Base-by-base conservation (phyloP, 2,329 filamentous ascomycete genomes). In the Penicillium sp. region DNA sequence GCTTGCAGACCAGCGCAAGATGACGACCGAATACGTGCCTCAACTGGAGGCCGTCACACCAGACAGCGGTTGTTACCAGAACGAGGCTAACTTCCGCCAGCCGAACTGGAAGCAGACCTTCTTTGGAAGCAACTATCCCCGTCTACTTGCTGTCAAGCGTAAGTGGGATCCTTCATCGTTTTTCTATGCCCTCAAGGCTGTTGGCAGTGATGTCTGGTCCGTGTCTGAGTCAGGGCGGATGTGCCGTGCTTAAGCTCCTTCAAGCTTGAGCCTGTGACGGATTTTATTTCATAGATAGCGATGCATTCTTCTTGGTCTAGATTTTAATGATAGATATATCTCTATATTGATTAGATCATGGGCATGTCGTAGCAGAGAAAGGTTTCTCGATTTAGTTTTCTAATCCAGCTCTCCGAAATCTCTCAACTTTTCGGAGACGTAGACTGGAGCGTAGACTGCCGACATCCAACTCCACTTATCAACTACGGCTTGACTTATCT, bases 1-100 rank as follows among this genome's bases (percentile, higher is more conserved):
- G 68, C 29, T 74, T 6, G 69, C 60, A 0, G 66, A 69, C 32
- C 72, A 76, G 56, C 42, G 65, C 23, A 61, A 65, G 50, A 76
- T 78, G 57, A 78, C 75, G 3, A 56, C 75, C n/a, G 64, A 72
- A 1, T 68, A 69, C 15, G 65, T 76, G 8, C 74, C 75, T 5
- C 63, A 68, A 45, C 58, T 79, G 3, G 70, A 74, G 50, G 69
- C 65, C 10, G 56, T 75, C 12, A 74, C 75, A 2, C 75, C 76
- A 0, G 65, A 69, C 39, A 68, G 68, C 7, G 72, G 74, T 2
- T 65, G 65, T 4, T 79, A 80, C 57, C 58, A 75, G 54, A 79
- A 78, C 50, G 77, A 79, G 57, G 73, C 64, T 10, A 68, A 76
- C 52, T 74, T 72, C 61, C 68, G 68, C 37, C 72, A 79, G 61